Conservation (phyloP, 768 basidiomycete genomes). For the Hemileccinum rubropunctum region DNA sequence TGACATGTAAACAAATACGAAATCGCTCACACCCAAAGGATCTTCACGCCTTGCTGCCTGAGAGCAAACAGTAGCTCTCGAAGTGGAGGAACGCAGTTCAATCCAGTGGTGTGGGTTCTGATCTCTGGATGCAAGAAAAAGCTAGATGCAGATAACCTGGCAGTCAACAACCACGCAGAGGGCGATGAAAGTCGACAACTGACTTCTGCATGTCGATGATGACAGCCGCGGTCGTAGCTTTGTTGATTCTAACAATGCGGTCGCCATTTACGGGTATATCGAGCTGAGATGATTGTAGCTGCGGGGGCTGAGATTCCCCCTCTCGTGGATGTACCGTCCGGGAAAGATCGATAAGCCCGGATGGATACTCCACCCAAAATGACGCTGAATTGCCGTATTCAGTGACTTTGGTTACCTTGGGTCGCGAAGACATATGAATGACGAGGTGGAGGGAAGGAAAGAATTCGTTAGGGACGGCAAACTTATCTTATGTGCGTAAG, state of each 20-base stretch:
- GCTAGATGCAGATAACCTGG: constrained; percentile 29
- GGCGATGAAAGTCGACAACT: constrained; percentile 10
- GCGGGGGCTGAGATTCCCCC: constrained; percentile 28
- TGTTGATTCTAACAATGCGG: constrained; percentile 49
- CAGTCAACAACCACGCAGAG: constrained; percentile 5
- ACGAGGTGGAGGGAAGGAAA: background rate
- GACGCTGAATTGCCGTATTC: constrained; percentile 54
- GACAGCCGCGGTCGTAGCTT: constrained; percentile 51
- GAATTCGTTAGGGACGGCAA: background rate
- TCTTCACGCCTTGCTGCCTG: constrained; percentile 49
- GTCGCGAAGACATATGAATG: constrained; percentile 42
- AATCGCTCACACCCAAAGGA: constrained; percentile 59
- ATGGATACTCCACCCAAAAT: constrained; percentile 71
- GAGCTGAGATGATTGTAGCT: constrained; percentile 38
- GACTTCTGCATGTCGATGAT: constrained; percentile 78
- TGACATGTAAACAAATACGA: background rate
- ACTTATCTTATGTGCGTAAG: constrained; percentile 1
- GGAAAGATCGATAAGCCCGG: constrained; percentile 60
- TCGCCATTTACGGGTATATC: constrained; percentile 56
- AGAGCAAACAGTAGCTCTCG: constrained; percentile 46
- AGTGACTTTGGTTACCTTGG: constrained; percentile 41
- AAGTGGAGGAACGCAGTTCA: constrained; percentile 56
- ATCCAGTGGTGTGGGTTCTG: constrained; percentile 50
- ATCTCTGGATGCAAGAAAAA: constrained; percentile 66
- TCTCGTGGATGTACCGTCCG: constrained; percentile 41